Evolutionary conservation across 345 rosid species (phyloP), one percentile per base, ranked within the genome.

Genomic region (Eucalyptus pauciflora): DNA sequence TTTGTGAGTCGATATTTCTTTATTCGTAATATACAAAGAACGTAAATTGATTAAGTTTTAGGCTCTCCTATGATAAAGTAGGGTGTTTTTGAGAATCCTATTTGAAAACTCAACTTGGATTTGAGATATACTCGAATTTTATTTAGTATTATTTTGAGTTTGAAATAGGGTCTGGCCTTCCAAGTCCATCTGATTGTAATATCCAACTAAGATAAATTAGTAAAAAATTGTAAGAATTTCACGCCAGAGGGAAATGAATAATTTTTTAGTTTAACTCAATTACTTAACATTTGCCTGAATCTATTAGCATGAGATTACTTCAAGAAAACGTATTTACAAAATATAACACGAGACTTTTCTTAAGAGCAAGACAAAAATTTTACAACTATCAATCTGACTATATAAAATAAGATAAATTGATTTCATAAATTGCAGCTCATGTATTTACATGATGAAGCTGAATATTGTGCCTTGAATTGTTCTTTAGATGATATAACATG

Each of bases 101-200:
- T 27, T 27, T 60, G 31, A 27, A 60, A 27, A 60, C 8, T 27
- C 69, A 27, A 60, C 69, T 60, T 25, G 7, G 2, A 60, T 60
- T 27, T 60, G 69, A 60, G 15, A 60, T 2, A 60, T 52, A 0
- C 25, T 52, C 0, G 25, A 52, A 52, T 52, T 52, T 25, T 25
- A 27, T 27, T 11, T 27, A 27, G 31, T 10, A 25, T 27, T 60
- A 60, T 27, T 60, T 60, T 6, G 69, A 27, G 31, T 60, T 60
- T 60, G 69, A 60, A 27, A 6, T 12, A 60, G 2, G 69, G 2
- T 60, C 69, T 3, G 69, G 69, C 69, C 69, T 60, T 0, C 69
- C 69, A 60, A 60, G 31, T 60, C 69, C 69, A 60, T 27, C 69
- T 60, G 14, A 2, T 60, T 27, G 16, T 27, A 27, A 27, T 60